A percentile compares a stretch with the other conserved stretches of the same genome.
Evolutionary conservation across 805 yeast genomes (phyloP).

Genomic region (Hyphopichia homilentoma): DNA sequence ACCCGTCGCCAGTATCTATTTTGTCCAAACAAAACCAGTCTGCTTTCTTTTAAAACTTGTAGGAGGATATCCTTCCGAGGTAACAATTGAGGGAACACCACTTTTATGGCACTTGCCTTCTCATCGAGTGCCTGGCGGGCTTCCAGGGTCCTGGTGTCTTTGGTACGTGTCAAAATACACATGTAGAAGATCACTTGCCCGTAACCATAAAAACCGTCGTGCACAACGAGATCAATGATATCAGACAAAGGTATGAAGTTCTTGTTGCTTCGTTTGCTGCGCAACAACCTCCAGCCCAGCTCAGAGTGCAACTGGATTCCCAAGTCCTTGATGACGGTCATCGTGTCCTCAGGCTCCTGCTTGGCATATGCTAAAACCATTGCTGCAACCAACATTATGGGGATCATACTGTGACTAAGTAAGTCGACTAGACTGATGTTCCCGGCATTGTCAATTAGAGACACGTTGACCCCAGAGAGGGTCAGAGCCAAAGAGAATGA

Average conservation of each 20-base stretch:
- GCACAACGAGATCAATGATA: constrained; percentile 63
- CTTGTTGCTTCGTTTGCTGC: constrained; percentile 14
- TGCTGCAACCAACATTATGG: background rate
- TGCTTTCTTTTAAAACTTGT: constrained; percentile 36
- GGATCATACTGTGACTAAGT: too few species aligned
- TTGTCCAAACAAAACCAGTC: constrained; percentile 34
- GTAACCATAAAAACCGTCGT: constrained; percentile 70
- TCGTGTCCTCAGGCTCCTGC: constrained; percentile 38
- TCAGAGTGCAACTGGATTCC: constrained; percentile 44
- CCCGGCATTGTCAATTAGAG: too few species aligned
- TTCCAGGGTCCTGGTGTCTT: constrained; percentile 1
- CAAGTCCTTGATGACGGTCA: constrained; percentile 40
- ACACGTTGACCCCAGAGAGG: too few species aligned
- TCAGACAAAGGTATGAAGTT: constrained; percentile 54
- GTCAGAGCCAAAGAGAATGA: too few species aligned
- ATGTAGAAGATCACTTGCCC: constrained; percentile 63
- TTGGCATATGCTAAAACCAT: constrained; percentile 17
- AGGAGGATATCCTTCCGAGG: constrained; percentile 40
- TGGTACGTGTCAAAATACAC: constrained; percentile 47
- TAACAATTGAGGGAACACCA: constrained; percentile 40
- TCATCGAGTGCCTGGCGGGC: too few species aligned
- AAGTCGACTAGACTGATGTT: too few species aligned
- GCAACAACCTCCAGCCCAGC: constrained; percentile 16
- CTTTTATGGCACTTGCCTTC: constrained; percentile 17
- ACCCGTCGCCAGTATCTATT: constrained; percentile 30